phyloP scores from a whole-genome alignment of 179 eudicot genomes.

The Drosera spatulata region DNA sequence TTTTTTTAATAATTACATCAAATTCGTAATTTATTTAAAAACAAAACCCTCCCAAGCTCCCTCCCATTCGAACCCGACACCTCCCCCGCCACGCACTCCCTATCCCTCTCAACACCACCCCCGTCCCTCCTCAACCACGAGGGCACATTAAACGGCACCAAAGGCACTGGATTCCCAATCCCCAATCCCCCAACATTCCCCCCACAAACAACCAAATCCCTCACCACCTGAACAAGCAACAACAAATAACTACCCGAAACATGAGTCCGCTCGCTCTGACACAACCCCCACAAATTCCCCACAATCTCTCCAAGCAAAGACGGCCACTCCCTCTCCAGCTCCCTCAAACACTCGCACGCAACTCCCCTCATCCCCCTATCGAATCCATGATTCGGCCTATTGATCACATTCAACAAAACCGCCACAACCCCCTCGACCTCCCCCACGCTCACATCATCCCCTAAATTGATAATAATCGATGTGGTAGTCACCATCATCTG shows the following conservation, averaged over 20 bases:
- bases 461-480: slow-evolving; percentile 29
- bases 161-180: slow-evolving; percentile 35
- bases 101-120: slow-evolving; percentile 12
- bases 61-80: slow-evolving; percentile 24
- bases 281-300: slow-evolving; percentile 67
- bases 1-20: too few species aligned
- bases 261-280: slow-evolving; percentile 77
- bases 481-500: slow-evolving; percentile 51
- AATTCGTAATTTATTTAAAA: too few species aligned
- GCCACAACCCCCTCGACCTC: slow-evolving; percentile 41
- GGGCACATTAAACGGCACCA: slow-evolving; percentile 69
- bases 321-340: slow-evolving; percentile 71
- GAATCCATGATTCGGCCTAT: slow-evolving; percentile 74
- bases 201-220: slow-evolving; percentile 29
- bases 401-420: slow-evolving; percentile 49
- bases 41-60: slow-evolving; percentile 56
- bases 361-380: slow-evolving; percentile 65
- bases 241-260: slow-evolving; percentile 51
- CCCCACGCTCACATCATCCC: slow-evolving; percentile 11
- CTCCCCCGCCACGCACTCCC: slow-evolving; percentile 8
- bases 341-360: slow-evolving; percentile 82
- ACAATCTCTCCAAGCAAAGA: slow-evolving; percentile 50
- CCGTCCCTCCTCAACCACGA: slow-evolving; percentile 24
- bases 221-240: slow-evolving; percentile 41
- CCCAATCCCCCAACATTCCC: slow-evolving; percentile 28